phyloP scores from a whole-genome alignment of 176 grass and related monocot species.

The Musa schizocarpa region DNA sequence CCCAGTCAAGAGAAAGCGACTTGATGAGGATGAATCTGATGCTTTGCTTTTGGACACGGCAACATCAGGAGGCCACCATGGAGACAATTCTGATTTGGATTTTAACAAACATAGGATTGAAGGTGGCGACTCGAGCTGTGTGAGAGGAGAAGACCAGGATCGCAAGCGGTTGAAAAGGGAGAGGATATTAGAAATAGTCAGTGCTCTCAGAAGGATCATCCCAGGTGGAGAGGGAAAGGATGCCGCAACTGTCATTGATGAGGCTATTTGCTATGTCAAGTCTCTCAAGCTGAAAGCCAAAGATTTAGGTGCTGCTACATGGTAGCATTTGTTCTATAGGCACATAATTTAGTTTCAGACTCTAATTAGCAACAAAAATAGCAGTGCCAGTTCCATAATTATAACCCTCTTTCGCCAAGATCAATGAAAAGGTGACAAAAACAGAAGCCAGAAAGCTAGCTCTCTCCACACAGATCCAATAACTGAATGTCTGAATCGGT shows the following conservation, averaged over 20 bases:
- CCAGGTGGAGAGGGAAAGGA: constrained; percentile 68
- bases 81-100: background rate
- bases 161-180: constrained; percentile 45
- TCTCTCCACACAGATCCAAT: constrained; percentile 1
- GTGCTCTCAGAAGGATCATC: constrained; percentile 59
- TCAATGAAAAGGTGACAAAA: background rate
- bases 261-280: constrained; percentile 85
- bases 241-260: constrained; percentile 64
- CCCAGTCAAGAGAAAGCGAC: constrained; percentile 59
- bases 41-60: constrained; percentile 68
- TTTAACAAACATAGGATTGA: too few relatives aligned
- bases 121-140: constrained; percentile 37
- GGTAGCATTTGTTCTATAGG: constrained; percentile 9
- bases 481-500: constrained; percentile 6
- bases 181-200: constrained; percentile 73
- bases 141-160: constrained; percentile 41
- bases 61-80: constrained; percentile 41
- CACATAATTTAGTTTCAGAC: background rate
- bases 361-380: background rate
- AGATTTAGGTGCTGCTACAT: constrained; percentile 36
- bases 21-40: constrained; percentile 35
- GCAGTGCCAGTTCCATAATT: constrained; percentile 2
- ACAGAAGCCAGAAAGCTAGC: background rate
- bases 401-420: background rate
- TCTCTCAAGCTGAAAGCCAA: constrained; percentile 83